A percentile compares a stretch with the other conserved stretches of the same genome.
Conservation (phyloP, 1,284 basidiomycete species). For the Abortiporus biennis region DNA sequence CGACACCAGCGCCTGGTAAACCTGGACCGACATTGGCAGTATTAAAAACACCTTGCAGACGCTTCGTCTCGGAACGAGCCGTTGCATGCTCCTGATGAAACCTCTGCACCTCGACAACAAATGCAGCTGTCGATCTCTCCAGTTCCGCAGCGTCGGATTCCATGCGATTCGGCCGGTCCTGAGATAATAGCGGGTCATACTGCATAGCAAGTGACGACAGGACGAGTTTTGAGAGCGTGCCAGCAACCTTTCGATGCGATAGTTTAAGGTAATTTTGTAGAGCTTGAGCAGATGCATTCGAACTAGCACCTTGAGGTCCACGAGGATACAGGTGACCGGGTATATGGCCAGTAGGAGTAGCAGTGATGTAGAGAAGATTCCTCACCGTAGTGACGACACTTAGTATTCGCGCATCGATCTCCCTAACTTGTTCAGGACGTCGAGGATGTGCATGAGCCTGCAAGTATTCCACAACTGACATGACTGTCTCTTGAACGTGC, state of each 20-base stretch:
- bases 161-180: slow-evolving; percentile 67
- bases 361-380: slow-evolving; percentile 67
- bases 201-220: slow-evolving; percentile 72
- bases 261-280: slow-evolving; percentile 54
- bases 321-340: slow-evolving; percentile 50
- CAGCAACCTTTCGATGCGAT: slow-evolving; percentile 71
- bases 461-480: slow-evolving; percentile 57
- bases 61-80: slow-evolving; percentile 37
- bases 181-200: slow-evolving; percentile 61
- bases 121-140: slow-evolving; percentile 65
- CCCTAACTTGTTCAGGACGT: slow-evolving; percentile 45
- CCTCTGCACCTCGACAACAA: slow-evolving; percentile 67
- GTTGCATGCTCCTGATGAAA: slow-evolving; percentile 35
- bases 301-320: slow-evolving; percentile 31
- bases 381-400: slow-evolving; percentile 66
- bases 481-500: slow-evolving; percentile 52
- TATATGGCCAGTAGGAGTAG: slow-evolving; percentile 57
- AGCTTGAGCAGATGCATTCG: slow-evolving; percentile 43
- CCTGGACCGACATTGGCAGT: slow-evolving; percentile 62
- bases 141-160: slow-evolving; percentile 76
- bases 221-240: slow-evolving; percentile 71
- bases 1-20: slow-evolving; percentile 66
- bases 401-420: slow-evolving; percentile 58
- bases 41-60: slow-evolving; percentile 59
- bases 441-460: slow-evolving; percentile 32